Percentiles rank a stretch among this genome's conserved stretches.
phyloP scores from a whole-genome alignment of 371 early-diverging fungal species.

The Umbelopsis sp. region DNA sequence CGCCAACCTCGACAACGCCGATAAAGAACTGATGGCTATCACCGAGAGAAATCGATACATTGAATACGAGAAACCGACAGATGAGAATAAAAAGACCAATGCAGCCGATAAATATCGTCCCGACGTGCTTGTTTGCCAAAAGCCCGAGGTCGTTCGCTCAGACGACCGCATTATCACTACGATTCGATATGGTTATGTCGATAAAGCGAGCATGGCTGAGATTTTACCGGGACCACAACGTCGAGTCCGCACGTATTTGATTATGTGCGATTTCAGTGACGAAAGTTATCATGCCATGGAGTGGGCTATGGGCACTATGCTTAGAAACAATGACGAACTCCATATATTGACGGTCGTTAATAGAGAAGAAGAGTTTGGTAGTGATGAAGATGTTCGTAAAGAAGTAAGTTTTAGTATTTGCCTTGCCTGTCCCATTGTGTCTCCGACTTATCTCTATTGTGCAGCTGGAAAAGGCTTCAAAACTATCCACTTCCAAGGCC shows the following conservation, averaged over 20 bases:
- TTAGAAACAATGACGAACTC: constrained; percentile 56
- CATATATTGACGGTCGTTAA: constrained; percentile 56
- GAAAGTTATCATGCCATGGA: constrained; percentile 51
- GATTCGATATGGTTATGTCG: constrained; percentile 40
- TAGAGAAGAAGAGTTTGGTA: constrained; percentile 43
- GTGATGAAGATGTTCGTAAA: neutral
- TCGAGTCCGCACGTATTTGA: constrained; percentile 39
- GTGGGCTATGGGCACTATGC: constrained; percentile 54
- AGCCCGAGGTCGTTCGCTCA: constrained; percentile 32
- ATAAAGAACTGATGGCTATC: constrained; percentile 51
- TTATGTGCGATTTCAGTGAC: constrained; percentile 50
- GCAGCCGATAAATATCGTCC: constrained; percentile 24
- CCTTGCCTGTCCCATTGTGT: too few species aligned
- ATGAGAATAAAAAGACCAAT: constrained; percentile 17
- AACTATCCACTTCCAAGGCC: neutral
- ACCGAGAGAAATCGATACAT: constrained; percentile 52
- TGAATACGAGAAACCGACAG: constrained; percentile 30
- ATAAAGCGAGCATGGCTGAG: constrained; percentile 12
- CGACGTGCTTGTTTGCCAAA: constrained; percentile 44
- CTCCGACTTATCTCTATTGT: neutral
- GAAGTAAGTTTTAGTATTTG: neutral
- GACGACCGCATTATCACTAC: constrained; percentile 44
- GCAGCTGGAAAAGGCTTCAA: neutral
- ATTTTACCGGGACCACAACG: neutral
- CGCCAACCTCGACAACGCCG: constrained; percentile 49